Evolutionary conservation across 164 flowering plant genomes (phyloP).

Genomic region (Litsea cubeba): DNA sequence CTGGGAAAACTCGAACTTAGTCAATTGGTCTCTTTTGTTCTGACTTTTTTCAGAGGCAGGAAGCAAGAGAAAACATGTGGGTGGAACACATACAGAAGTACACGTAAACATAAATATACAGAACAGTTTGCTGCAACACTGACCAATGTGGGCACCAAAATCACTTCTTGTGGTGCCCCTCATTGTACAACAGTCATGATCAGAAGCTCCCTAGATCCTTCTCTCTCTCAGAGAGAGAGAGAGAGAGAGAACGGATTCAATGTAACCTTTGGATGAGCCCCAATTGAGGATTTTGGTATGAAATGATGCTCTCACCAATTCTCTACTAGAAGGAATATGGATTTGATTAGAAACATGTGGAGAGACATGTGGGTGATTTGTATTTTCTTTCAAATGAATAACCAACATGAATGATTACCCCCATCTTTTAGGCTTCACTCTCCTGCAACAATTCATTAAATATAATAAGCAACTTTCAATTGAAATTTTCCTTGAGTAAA

Average conservation of each 20-base stretch:
- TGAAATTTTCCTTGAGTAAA: not conserved
- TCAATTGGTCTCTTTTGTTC: too few species aligned
- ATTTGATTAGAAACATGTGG: not conserved
- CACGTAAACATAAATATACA: not conserved
- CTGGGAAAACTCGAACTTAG: too few species aligned
- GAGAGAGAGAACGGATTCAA: not conserved
- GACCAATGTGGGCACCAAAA: not conserved
- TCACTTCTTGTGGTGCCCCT: not conserved
- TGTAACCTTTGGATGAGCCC: not conserved
- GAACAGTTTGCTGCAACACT: not conserved
- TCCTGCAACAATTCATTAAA: not conserved
- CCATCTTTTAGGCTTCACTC: not conserved
- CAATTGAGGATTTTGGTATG: not conserved
- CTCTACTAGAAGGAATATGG: too few species aligned
- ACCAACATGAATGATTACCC: not conserved
- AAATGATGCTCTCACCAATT: not conserved
- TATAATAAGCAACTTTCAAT: not conserved
- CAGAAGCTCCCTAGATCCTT: too few species aligned
- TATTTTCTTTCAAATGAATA: not conserved
- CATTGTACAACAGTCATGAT: not conserved
- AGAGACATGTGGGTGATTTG: not conserved
- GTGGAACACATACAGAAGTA: not conserved
- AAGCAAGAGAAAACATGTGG: not conserved
- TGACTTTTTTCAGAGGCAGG: not conserved
- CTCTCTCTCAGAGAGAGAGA: too few species aligned